Conservation (phyloP, 495 filamentous ascomycete genomes). For the Hypoxylon rickii region DNA sequence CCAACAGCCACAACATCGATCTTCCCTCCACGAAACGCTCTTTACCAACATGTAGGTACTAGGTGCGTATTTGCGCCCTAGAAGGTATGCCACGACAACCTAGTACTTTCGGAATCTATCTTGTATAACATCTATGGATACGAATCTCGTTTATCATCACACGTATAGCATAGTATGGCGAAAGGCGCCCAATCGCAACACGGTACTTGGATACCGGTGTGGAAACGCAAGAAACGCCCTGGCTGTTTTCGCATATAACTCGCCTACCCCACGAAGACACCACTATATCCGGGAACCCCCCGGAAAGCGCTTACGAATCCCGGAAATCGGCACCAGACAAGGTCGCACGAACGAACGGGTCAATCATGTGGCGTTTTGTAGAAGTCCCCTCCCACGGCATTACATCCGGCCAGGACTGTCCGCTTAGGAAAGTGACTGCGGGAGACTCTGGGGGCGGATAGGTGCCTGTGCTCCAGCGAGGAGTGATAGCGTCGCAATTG, state of each 20-base stretch:
- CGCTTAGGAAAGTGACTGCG: conserved; percentile 24
- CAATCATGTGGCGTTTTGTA: conserved; percentile 20
- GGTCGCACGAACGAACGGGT: conserved; percentile 13
- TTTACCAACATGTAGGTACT: too few relatives aligned
- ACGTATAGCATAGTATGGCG: neutral
- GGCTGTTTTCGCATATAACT: too few relatives aligned
- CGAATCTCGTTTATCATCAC: too few relatives aligned
- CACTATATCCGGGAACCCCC: conserved; percentile 15
- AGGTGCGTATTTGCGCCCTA: too few relatives aligned
- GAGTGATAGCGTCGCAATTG: conserved; percentile 15
- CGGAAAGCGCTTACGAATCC: conserved; percentile 28
- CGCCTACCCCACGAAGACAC: conserved; percentile 15
- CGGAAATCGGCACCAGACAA: conserved; percentile 11
- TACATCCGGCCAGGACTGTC: conserved; percentile 5
- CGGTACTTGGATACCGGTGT: conserved; percentile 10
- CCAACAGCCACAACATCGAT: too few relatives aligned
- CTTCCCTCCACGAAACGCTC: too few relatives aligned
- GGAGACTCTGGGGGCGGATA: conserved; percentile 6
- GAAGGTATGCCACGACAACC: neutral
- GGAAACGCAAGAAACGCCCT: too few relatives aligned
- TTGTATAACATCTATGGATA: too few relatives aligned
- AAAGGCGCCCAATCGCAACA: conserved; percentile 20
- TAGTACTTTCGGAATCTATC: neutral
- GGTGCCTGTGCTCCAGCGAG: too few relatives aligned
- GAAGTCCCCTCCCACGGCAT: conserved; percentile 7